Evolutionary conservation across 345 rosid genomes (phyloP), one percentile per base, ranked within the genome.

Genomic region (Populus pruinosa): DNA sequence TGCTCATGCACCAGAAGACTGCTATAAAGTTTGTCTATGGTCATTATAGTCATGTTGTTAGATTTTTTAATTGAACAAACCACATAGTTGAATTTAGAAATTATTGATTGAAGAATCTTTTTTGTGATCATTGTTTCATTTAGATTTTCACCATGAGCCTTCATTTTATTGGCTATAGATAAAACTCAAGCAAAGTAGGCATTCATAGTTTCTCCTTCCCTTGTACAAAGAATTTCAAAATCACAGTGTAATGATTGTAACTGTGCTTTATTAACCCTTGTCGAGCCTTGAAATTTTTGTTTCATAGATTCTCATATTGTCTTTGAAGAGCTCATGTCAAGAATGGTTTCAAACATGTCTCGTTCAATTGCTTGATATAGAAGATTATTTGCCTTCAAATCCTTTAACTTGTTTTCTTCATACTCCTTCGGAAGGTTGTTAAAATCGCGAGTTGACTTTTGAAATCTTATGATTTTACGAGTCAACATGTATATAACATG

Each of bases 291-390:
- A 39, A 63, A 72, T 17, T 72, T 78, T 4, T 23, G 35, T 8
- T 78, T 71, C 76, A 71, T 61, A 0, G 65, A 78, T 8, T 77
- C 69, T 75, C 35, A 77, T 5, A 77, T 18, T 16, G 18, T 31
- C 59, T 55, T 79, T 16, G 69, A 0, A 14, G 67, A 50, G 5
- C 10, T 20, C 8, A 25, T 36, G 6, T 79, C 78, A 66, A 36
- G 39, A 38, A 74, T 67, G 0, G 39, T 50, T 27, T 79, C 68
- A 5, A 55, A 31, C 23, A 79, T 21, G 0, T 25, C 18, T 12
- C 76, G 14, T 35, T 80, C 59, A 49, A 63, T 75, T 2, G 70
- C 79, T 71, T 75, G 71, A 36, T 62, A 80, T 0, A 80, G 17
- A 25, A 75, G 70, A 8, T 80, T 23, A 6, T 81, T 33, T 10